Base-by-base conservation (phyloP, 2,329 filamentous ascomycete genomes). In the Fusarium setosum region DNA sequence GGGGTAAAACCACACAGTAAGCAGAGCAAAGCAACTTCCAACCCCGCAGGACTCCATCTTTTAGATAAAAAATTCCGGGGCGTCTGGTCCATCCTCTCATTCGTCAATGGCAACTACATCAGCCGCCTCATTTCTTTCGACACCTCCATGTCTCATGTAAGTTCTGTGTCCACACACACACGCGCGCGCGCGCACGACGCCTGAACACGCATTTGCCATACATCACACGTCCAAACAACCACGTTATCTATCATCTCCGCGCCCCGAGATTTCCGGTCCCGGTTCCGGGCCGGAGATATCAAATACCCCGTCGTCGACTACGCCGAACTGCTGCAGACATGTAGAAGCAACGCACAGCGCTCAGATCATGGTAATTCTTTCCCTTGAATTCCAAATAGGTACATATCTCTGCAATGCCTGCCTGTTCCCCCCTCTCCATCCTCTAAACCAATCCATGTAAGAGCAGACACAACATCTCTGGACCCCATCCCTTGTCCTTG, bases 61-160 rank as follows among this genome's bases (percentile, higher is more conserved):
- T 21, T 17, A n/a, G 32, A 29, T 24, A 15, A 44, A 38, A 44
- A 34, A 44, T 20, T 35, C 50, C 24, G 50, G 38, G 50, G 50
- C 50, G 26, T 15, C 50, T 24, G 40, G 38, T 42, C 47, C 38
- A 40, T 21, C 21, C 40, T 58, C 20, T 51, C 40, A 66, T 66
- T 67, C 54, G 64, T 38, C 64, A 65, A 61, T 67, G 51, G 51
- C 38, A 61, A 11, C 21, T 44, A 21, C 29, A 50, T 62, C 49
- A 60, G 51, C 45, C 37, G 35, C 35, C 34, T 54, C 23, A 24
- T 41, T 54, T 45, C 51, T 31, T 32, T 15, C 10, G 44, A 24
- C 40, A 20, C 17, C 23, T 24, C 17, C 26, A 47, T 29, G 42
- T 32, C 52, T 37, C 41, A 48, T 55, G 31, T n/a, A 49, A 38